Evolutionary conservation across 768 basidiomycete species (phyloP).

Genomic region (Leccinum boreale): DNA sequence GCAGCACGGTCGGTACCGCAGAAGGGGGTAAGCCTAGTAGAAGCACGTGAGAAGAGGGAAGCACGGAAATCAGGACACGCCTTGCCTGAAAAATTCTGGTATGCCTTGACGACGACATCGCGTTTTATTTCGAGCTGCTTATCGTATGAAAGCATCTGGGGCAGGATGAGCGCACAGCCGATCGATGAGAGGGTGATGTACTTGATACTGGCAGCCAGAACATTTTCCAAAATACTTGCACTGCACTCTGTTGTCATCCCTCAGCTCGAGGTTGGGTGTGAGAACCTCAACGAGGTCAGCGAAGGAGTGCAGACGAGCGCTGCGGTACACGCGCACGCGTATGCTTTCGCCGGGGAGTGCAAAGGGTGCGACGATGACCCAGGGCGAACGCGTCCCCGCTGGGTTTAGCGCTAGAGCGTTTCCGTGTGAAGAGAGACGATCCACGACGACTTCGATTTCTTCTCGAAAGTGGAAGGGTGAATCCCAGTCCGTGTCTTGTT

Average conservation of each 20-base stretch:
- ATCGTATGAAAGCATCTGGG: constrained; percentile 82
- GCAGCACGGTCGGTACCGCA: constrained; percentile 59
- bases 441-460: constrained; percentile 66
- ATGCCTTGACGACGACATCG: constrained; percentile 83
- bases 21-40: constrained; percentile 46
- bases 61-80: background rate
- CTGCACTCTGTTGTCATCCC: constrained; percentile 61
- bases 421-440: constrained; percentile 63
- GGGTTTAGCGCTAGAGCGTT: constrained; percentile 56
- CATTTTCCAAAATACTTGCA: constrained; percentile 91
- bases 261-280: constrained; percentile 55
- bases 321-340: constrained; percentile 66
- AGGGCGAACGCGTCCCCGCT: constrained; percentile 48
- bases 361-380: constrained; percentile 84
- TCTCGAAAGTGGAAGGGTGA: constrained; percentile 58
- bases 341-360: constrained; percentile 81
- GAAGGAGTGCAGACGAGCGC: constrained; percentile 67
- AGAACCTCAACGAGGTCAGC: constrained; percentile 72
- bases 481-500: constrained; percentile 49
- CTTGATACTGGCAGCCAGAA: constrained; percentile 94
- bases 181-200: constrained; percentile 23
- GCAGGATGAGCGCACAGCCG: background rate
- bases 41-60: constrained; percentile 24
- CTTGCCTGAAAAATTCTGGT: constrained; percentile 61
- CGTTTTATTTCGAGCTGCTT: constrained; percentile 84